phyloP scores from a whole-genome alignment of 169 alveolate genomes.

The Plasmodium blacklocki region DNA sequence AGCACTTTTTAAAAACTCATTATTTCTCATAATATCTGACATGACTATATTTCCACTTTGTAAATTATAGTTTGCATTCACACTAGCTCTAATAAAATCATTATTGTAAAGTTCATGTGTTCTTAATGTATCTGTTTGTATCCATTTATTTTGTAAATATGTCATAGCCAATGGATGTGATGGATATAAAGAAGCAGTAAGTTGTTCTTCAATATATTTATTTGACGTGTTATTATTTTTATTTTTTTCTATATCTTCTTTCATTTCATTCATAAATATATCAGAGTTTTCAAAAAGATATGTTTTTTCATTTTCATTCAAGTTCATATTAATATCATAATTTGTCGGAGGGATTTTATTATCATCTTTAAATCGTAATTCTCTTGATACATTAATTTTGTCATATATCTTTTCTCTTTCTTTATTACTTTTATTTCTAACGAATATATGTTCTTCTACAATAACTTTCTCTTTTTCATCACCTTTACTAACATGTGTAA shows the following conservation, averaged over 20 bases:
- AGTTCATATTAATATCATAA: neutral
- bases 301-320: conserved; percentile 4
- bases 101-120: conserved; percentile 81
- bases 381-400: no score
- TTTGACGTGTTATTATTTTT: neutral
- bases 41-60: conserved; percentile 15
- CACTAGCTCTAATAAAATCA: conserved; percentile 72
- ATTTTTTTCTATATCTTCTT: neutral
- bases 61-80: conserved; percentile 35
- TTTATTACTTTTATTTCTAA: no score
- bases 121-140: conserved; percentile 79
- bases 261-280: conserved; percentile 40
- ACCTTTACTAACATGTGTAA: neutral
- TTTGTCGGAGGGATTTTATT: neutral
- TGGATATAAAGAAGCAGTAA: conserved; percentile 68
- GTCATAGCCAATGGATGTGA: conserved; percentile 83
- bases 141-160: conserved; percentile 82
- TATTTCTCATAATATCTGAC: conserved; percentile 24
- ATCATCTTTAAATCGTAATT: neutral
- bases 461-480: neutral
- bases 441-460: neutral
- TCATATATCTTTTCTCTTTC: no score
- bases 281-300: conserved; percentile 37
- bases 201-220: conserved; percentile 26
- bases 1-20: conserved; percentile 42